Base-by-base conservation (phyloP, 805 yeast genomes). In the Pichia occidentalis region DNA sequence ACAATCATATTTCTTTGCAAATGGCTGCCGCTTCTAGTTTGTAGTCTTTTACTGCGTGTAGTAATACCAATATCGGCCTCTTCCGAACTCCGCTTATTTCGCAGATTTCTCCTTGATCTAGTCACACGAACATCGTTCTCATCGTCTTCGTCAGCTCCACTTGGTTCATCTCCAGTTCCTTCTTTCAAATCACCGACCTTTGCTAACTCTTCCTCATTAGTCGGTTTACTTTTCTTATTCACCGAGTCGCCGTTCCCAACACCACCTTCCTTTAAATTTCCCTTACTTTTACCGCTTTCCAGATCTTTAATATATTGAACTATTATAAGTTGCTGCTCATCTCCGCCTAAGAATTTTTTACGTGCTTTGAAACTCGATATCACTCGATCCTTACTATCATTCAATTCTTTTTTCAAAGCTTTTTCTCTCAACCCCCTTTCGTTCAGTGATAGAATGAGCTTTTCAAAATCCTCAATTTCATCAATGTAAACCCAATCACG, bases 391-490 rank as follows among this genome's bases (percentile, higher is more conserved):
- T 72, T 70, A 18, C 77, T 67, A 4, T 61, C 57, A 7, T 60
- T 53, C 29, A 85, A 54, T 49, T 83, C 94, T 48, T 79, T 80
- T 27, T 74, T 62, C 32, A 88, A 65, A 25, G 63, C 67, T 13
- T 76, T 68, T 52, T 87, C 97, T 32, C 95, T 63, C 36, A 63
- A 65, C 3, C 96, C 96, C 71, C 80, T 75, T 4, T 74, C 77
- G 48, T 81, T 78, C 34, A 87, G 63, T 85, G 90, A 81, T n/a
- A 60, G 54, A 7, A 79, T 41, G 19, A 88, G 53, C 11, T 54
- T 54, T 1, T 71, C 73, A 23, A 86, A 57, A 27, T 81, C 80
- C n/a, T 68, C 72, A 0, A 70, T 65, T 2, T 54, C 61, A 47
- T 86, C 95, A 46, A 77, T 73, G 48, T 58, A 84, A 38, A 80